Percentiles rank a stretch among this genome's conserved stretches.
These are phyloP conservation scores for Clavulina sp. DNA, from an alignment of 768 basidiomycete genomes.

Conservation along the genomic window DNA sequence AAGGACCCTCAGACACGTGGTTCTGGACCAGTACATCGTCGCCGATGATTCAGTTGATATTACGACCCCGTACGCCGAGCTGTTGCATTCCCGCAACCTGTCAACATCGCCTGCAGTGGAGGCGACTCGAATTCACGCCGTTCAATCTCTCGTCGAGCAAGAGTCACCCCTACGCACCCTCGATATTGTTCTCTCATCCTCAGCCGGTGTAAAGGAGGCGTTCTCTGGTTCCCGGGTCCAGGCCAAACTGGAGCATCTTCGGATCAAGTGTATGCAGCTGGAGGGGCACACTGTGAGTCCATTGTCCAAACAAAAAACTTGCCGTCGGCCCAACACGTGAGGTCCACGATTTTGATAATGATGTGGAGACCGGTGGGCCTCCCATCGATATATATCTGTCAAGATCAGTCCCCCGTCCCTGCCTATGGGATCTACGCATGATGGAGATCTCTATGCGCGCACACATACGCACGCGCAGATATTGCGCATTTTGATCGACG, in stretches of 20 bases:
- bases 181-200: background rate
- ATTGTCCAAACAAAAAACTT: background rate
- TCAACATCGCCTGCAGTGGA: background rate
- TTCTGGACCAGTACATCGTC: background rate
- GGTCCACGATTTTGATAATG: too few species aligned
- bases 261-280: background rate
- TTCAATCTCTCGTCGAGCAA: background rate
- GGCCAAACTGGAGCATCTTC: background rate
- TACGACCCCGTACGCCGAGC: background rate
- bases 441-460: too few species aligned
- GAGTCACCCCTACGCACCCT: background rate
- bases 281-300: background rate
- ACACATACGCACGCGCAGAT: too few species aligned
- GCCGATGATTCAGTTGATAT: background rate
- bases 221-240: background rate
- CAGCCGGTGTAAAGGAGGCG: background rate
- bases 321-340: too few species aligned
- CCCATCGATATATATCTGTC: too few species aligned
- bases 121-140: background rate
- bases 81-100: background rate
- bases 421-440: too few species aligned
- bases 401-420: too few species aligned
- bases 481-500: too few species aligned
- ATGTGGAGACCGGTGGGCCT: too few species aligned
- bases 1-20: background rate